Percentiles rank a stretch among this genome's conserved stretches.
These are phyloP conservation scores for Ogataea siamensis DNA, from an alignment of 805 yeast genomes.

Conservation along the genomic window DNA sequence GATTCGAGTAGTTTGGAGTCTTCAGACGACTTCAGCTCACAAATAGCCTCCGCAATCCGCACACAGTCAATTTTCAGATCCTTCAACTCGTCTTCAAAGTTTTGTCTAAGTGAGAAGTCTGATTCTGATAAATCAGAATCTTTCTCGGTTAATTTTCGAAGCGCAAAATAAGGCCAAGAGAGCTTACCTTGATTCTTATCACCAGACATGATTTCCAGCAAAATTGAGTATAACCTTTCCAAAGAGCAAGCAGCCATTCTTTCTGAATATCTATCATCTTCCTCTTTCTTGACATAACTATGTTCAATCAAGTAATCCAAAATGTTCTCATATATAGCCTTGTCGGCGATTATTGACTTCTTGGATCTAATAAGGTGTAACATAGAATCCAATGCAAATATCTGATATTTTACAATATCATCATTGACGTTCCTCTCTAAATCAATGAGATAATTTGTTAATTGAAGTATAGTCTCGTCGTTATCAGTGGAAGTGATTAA, in stretches of 20 bases:
- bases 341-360: slow-evolving; percentile 14
- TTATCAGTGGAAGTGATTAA: slow-evolving; percentile 32
- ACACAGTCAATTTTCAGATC: slow-evolving; percentile 48
- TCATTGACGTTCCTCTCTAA: slow-evolving; percentile 18
- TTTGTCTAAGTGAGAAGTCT: slow-evolving; percentile 19
- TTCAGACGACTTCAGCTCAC: slow-evolving; percentile 33
- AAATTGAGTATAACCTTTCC: slow-evolving; percentile 66
- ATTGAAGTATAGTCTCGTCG: slow-evolving; percentile 11
- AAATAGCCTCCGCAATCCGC: slow-evolving; percentile 44
- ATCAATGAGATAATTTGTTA: slow-evolving; percentile 14
- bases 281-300: slow-evolving; percentile 21
- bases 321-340: slow-evolving; percentile 11
- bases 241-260: slow-evolving; percentile 44
- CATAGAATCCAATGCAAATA: slow-evolving; percentile 29
- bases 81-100: slow-evolving; percentile 59
- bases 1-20: slow-evolving; percentile 37
- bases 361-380: slow-evolving; percentile 32
- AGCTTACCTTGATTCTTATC: slow-evolving; percentile 32
- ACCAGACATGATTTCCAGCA: slow-evolving; percentile 39
- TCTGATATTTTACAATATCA: slow-evolving; percentile 25
- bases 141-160: slow-evolving; percentile 28
- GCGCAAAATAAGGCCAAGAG: slow-evolving; percentile 62
- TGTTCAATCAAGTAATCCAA: slow-evolving; percentile 28
- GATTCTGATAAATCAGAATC: slow-evolving; percentile 20
- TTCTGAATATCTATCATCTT: slow-evolving; percentile 20